A percentile compares a stretch with the other conserved stretches of the same genome.
Evolutionary conservation across 257 asterid genomes (phyloP).

Genomic region (Solanum chmielewskii): DNA sequence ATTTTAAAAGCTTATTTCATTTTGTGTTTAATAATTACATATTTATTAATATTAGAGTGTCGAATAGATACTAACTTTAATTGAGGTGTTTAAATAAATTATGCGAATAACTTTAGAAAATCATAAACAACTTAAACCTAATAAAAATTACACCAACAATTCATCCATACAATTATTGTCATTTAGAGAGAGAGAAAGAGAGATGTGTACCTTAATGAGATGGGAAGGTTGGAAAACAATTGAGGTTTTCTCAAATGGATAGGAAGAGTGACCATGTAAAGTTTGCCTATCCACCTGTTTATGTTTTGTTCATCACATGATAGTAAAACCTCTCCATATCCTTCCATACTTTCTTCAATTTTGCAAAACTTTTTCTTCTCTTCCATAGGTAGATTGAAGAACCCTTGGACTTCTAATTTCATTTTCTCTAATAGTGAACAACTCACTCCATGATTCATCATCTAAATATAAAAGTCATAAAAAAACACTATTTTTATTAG

Average conservation of each 20-base stretch:
- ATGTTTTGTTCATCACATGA: not conserved
- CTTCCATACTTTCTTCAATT: not conserved
- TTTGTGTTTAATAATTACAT: no score
- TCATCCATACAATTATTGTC: not conserved
- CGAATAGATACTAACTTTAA: rapidly evolving
- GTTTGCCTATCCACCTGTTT: not conserved
- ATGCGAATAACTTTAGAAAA: no score
- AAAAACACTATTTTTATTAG: no score
- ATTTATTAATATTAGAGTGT: no score
- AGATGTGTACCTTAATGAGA: not conserved
- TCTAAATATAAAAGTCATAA: not conserved
- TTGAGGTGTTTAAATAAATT: no score
- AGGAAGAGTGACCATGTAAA: not conserved
- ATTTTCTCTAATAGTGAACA: not conserved
- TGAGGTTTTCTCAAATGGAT: not conserved
- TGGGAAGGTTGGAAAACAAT: not conserved
- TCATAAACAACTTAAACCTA: rapidly evolving
- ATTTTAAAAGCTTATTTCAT: no score
- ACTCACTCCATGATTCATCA: not conserved
- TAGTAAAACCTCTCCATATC: not conserved
- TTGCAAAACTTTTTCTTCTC: not conserved
- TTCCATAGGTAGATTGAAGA: not conserved
- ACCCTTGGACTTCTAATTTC: not conserved
- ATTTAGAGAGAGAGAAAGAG: not conserved
- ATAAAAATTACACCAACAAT: no score